Evolutionary conservation across 345 rosid species (phyloP), one percentile per base, ranked within the genome.

Genomic region (Boechera divaricarpa): DNA sequence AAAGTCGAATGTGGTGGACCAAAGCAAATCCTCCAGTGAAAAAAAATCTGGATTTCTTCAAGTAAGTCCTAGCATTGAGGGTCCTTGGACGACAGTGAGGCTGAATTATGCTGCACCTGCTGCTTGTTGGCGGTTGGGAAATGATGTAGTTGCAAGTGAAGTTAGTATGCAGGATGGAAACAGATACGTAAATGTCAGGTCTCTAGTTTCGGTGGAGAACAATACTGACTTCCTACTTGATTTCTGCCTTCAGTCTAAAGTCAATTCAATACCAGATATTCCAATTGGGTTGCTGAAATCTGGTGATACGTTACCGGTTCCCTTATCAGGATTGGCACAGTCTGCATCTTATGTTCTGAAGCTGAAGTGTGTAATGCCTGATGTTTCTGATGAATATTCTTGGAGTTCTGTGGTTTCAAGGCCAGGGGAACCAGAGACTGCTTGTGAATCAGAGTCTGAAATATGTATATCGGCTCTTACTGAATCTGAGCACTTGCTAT

Each of bases 61-160:
- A 86, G 94, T 95, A 67, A 95, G 99, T 81, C 99, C 99, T 73
- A 82, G 86, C 67, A 80, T 81, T 76, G 90, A 77, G 78, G 99
- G 99, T 71, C 99, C 99, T 62, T 95, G 99, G 99, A 92, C 98
- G 47, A 76, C 91, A n/a, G 96, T 92, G 75, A 86, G 91, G 87
- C 84, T 95, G 48, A 92, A 89, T 75, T 95, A 95, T 82, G 95
- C 99, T 74, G 89, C 99, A n/a, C 93, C 97, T 75, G 94, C 98
- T 83, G 91, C 98, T 70, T 89, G 96, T 84, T 95, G 99, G 98
- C 84, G 91, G 64, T 81, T 95, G 57, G 99, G 98, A 48, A 87
- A 89, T 80, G 91, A 86, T 83, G 92, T 91, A 69, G 87, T 95
- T 79, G 99, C 97, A 54, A 88, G 99, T 87, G 94, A 95, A 91